Base-by-base conservation (phyloP, 352 stramenopile species). In the Pythium dissimile region DNA sequence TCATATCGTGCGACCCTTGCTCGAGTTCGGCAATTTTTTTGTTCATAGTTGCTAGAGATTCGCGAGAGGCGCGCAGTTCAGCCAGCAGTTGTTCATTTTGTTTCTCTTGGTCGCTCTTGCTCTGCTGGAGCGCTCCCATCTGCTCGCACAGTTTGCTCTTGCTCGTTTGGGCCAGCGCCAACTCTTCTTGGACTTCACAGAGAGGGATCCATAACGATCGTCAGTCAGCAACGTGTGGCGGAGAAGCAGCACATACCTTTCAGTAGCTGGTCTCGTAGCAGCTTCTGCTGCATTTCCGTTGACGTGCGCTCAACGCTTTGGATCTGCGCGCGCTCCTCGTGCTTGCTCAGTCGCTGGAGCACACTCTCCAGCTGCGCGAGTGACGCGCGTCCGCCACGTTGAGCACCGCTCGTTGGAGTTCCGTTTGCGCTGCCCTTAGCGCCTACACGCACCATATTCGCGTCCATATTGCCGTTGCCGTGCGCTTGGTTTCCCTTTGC, bases 71-170 rank as follows among this genome's bases (percentile, higher is more conserved):
- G 18, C 73, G 59, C 12, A 87, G 54, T 26, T 91, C 71, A 0
- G 71, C 1, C 31, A 80, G 75, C 18, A 86, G 69, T 24, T 70
- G 67, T 16, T 43, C 54, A 46, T 86, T 52, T 21, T 88, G 66
- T 39, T 64, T 80, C 2, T 67, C 42, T 21, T 85, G 67, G 16
- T 81, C 56, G 1, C 67, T 53, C 16, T 84, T 82, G 6, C 56
- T 39, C 39, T 84, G 79, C 50, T 84, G 70, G 23, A 92, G 57
- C 21, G 50, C 64, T 0, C 82, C 82, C 27, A 88, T 75, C 62
- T 80, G 67, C 49, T 80, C 76, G 56, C 72, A 92, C 23, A 89
- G 27, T 47, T 72, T 75, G 26, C 62, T 62, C 52, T 77, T 88
- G 43, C 70, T 73, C 9, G 58, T 48, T 38, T 83, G 72, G 4